These are phyloP conservation scores for Ganoderma boninense DNA, from an alignment of 1,284 basidiomycete genomes.

Conservation along the genomic window DNA sequence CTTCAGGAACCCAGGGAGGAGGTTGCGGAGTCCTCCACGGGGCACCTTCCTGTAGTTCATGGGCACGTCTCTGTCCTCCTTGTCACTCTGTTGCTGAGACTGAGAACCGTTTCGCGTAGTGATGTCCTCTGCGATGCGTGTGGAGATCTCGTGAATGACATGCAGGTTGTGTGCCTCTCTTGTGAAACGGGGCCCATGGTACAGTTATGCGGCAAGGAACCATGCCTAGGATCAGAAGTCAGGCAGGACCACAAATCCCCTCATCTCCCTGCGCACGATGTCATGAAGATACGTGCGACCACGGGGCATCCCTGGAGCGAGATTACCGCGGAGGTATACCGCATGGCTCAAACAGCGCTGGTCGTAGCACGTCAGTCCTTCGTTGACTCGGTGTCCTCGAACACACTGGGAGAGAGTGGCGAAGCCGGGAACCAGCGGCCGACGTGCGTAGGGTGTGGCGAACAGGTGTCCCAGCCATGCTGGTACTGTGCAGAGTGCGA, in stretches of 20 bases:
- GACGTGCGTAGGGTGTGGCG: background rate
- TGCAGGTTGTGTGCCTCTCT: slow-evolving; percentile 11
- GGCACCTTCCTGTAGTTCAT: background rate
- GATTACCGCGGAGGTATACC: slow-evolving; percentile 1
- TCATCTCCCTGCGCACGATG: slow-evolving; percentile 9
- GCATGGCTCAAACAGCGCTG: background rate
- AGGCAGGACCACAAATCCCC: background rate
- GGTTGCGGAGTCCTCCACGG: no score
- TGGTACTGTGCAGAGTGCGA: slow-evolving; percentile 24
- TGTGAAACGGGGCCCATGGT: slow-evolving; percentile 5
- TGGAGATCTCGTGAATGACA: background rate
- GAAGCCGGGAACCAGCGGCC: background rate
- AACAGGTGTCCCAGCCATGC: slow-evolving; percentile 6
- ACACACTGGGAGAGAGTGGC: no score
- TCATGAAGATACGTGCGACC: slow-evolving; percentile 10
- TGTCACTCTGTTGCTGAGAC: background rate
- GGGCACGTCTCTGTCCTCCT: background rate
- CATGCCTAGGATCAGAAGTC: slow-evolving; percentile 1
- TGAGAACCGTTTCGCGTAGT: background rate
- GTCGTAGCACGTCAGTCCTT: slow-evolving; percentile 3
- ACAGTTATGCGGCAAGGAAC: slow-evolving; percentile 10
- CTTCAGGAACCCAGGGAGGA: no score
- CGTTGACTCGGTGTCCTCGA: background rate
- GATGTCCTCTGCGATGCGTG: slow-evolving; percentile 9
- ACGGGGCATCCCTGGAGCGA: background rate